A percentile compares a stretch with the other conserved stretches of the same genome.
Conservation (phyloP, 1,284 basidiomycete genomes). For the Leccinum ponderosum region DNA sequence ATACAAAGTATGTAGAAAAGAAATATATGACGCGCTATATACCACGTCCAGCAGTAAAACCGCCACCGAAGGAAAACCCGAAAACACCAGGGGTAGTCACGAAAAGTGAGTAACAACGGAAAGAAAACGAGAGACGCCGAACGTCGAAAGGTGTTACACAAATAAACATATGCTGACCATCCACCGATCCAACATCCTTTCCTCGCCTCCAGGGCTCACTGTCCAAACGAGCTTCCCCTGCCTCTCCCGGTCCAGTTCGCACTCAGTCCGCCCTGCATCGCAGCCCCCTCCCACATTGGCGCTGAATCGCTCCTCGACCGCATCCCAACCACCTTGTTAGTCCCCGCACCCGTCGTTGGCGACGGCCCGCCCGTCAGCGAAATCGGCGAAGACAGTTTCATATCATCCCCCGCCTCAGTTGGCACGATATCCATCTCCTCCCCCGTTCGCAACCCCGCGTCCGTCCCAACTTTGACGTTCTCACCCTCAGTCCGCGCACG, state of each 20-base stretch:
- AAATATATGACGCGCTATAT: neutral
- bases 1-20: neutral
- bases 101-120: neutral
- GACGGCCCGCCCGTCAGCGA: conserved; percentile 18
- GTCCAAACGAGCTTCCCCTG: conserved; percentile 35
- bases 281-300: conserved; percentile 45
- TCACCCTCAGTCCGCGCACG: conserved; percentile 43
- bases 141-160: conserved; percentile 16
- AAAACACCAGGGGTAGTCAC: neutral
- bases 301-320: conserved; percentile 53
- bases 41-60: neutral
- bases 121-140: conserved; percentile 24
- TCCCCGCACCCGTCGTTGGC: conserved; percentile 1
- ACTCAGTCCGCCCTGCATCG: conserved; percentile 19
- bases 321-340: conserved; percentile 15
- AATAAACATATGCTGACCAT: neutral
- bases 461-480: conserved; percentile 4
- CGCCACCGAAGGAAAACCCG: neutral
- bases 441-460: conserved; percentile 28
- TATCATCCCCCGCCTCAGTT: conserved; percentile 21
- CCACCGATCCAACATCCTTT: neutral
- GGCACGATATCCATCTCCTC: conserved; percentile 34
- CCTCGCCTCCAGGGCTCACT: conserved; percentile 13
- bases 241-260: conserved; percentile 39
- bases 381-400: conserved; percentile 23